phyloP scores from a whole-genome alignment of 257 asterid species.

The Nicotiana obtusifolia region DNA sequence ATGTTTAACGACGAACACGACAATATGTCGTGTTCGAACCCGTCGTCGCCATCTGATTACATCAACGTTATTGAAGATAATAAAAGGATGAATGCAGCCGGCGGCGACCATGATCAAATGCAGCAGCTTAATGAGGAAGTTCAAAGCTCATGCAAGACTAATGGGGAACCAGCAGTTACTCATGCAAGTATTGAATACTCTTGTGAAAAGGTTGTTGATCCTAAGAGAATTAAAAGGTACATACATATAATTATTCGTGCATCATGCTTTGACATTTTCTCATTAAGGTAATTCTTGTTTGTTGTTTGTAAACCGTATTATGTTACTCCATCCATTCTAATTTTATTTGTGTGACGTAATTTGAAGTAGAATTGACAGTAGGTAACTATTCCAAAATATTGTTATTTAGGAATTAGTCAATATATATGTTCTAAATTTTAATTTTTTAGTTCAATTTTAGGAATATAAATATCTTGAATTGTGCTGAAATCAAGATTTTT shows the following conservation, averaged over 20 bases:
- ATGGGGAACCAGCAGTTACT: conserved; percentile 19
- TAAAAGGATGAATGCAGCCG: neutral
- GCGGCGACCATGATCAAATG: conserved; percentile 17
- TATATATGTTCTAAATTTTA: too few species aligned
- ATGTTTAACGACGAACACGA: conserved; percentile 47
- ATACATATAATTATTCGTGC: neutral
- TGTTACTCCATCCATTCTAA: neutral
- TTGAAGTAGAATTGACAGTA: too few species aligned
- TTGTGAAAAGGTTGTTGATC: conserved; percentile 57
- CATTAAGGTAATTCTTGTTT: too few species aligned
- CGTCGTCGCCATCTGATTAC: conserved; percentile 73
- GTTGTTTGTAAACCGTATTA: neutral
- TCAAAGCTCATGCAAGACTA: conserved; percentile 52
- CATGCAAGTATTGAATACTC: conserved; percentile 32
- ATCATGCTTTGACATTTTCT: neutral
- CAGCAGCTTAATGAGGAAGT: conserved; percentile 56
- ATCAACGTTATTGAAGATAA: conserved; percentile 59
- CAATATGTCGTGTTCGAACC: conserved; percentile 47
- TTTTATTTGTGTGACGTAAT: too few species aligned
- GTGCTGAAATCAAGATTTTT: too few species aligned
- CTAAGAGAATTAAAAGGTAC: conserved; percentile 83
- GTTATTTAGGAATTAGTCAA: too few species aligned
- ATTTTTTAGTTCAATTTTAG: too few species aligned
- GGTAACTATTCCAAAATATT: too few species aligned
- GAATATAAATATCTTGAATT: too few species aligned